A percentile compares a stretch with the other conserved stretches of the same genome.
Conservation (phyloP, 371 early-diverging fungal species). For the Lichtheimia ramosa region DNA sequence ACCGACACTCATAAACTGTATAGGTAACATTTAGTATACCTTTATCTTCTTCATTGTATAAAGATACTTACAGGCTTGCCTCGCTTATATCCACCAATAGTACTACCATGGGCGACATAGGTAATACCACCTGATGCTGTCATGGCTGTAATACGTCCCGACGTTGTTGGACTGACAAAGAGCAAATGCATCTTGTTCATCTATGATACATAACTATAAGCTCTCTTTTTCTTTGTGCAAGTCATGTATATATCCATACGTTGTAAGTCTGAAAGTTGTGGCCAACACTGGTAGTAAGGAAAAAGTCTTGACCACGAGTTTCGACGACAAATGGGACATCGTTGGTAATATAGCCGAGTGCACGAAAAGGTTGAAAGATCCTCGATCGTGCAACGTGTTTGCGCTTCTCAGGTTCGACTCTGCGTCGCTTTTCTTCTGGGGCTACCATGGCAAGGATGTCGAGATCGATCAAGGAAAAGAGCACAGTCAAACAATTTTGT, state of each 20-base stretch:
- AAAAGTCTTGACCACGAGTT: constrained; percentile 74
- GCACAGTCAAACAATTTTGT: background rate
- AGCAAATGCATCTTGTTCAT: constrained; percentile 40
- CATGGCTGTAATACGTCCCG: constrained; percentile 74
- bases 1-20: constrained; percentile 16
- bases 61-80: constrained; percentile 45
- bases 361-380: constrained; percentile 84
- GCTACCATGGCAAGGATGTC: constrained; percentile 8
- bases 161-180: constrained; percentile 70
- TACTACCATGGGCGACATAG: constrained; percentile 72
- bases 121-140: constrained; percentile 70
- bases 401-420: constrained; percentile 12
- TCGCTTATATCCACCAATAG: constrained; percentile 68
- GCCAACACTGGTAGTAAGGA: constrained; percentile 85
- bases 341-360: constrained; percentile 87
- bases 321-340: constrained; percentile 80
- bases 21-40: background rate
- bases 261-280: constrained; percentile 87
- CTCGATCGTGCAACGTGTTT: constrained; percentile 37
- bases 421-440: constrained; percentile 17
- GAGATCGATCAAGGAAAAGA: constrained; percentile 9
- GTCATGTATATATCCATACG: constrained; percentile 23
- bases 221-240: background rate
- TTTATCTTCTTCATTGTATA: background rate
- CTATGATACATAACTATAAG: constrained; percentile 15